phyloP scores from a whole-genome alignment of 139 green algal species.

The Picochlorum sp. region DNA sequence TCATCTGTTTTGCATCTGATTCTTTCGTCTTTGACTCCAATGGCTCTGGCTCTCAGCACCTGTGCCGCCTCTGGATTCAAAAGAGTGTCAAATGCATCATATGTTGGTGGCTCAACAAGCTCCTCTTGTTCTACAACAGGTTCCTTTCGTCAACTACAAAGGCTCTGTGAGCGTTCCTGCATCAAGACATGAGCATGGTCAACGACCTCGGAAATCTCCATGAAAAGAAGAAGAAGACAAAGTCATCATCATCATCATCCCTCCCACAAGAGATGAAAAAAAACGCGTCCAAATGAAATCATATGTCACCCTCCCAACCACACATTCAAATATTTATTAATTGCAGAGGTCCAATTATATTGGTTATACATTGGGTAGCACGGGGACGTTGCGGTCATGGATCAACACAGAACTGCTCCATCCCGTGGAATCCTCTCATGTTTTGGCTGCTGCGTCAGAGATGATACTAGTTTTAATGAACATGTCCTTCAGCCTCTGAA shows the following conservation, averaged over 20 bases:
- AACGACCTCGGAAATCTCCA: neutral
- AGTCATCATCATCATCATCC: neutral
- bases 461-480: neutral
- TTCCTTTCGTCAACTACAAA: neutral
- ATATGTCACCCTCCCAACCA: too few species aligned
- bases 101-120: neutral
- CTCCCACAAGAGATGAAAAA: neutral
- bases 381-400: too few species aligned
- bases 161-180: neutral
- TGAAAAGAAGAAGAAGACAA: neutral
- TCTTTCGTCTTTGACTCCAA: neutral
- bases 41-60: neutral
- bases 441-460: neutral
- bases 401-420: too few species aligned
- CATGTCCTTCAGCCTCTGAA: conserved; percentile 41
- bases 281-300: neutral
- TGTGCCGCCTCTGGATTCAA: neutral
- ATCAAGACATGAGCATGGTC: neutral
- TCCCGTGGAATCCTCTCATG: neutral
- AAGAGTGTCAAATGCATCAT: neutral
- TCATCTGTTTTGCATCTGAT: neutral
- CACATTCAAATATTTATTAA: neutral
- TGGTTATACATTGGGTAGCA: neutral
- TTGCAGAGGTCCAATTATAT: neutral
- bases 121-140: neutral